phyloP scores from a whole-genome alignment of 1,284 basidiomycete species.

The Melampsora larici-populina region DNA sequence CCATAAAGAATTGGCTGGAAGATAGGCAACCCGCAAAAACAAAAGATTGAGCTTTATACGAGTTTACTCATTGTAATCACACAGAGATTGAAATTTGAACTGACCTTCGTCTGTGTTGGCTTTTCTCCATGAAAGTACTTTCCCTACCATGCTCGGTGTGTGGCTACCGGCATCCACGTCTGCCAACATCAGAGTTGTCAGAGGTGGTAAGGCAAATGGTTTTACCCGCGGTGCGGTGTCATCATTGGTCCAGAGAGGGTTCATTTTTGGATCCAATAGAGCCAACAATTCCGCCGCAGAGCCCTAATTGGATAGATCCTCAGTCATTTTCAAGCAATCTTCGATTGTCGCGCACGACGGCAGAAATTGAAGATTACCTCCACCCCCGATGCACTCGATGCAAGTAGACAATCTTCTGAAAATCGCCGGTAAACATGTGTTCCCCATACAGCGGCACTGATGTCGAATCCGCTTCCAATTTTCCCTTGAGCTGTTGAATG shows the following conservation, averaged over 20 bases:
- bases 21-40: not conserved
- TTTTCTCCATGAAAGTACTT: slow-evolving; percentile 81
- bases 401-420: slow-evolving; percentile 59
- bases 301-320: not conserved
- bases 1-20: not conserved
- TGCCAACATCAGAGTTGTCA: slow-evolving; percentile 76
- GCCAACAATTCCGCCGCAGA: slow-evolving; percentile 4
- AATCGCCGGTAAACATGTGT: slow-evolving; percentile 92
- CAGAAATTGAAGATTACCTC: not conserved
- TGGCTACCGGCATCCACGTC: slow-evolving; percentile 91
- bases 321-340: not conserved
- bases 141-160: slow-evolving; percentile 82
- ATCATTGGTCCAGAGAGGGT: slow-evolving; percentile 21
- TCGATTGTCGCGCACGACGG: slow-evolving; percentile 13
- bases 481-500: slow-evolving; percentile 98
- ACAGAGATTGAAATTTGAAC: not conserved
- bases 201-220: slow-evolving; percentile 74
- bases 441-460: slow-evolving; percentile 88
- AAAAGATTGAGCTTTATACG: not conserved
- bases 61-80: not conserved
- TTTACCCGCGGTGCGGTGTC: slow-evolving; percentile 53
- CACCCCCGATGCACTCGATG: not conserved
- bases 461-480: slow-evolving; percentile 95
- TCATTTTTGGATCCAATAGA: slow-evolving; percentile 17
- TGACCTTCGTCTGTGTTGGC: slow-evolving; percentile 63